These are phyloP conservation scores for Drechslerella dactyloides DNA, from an alignment of 2,329 filamentous ascomycete species.

Conservation along the genomic window DNA sequence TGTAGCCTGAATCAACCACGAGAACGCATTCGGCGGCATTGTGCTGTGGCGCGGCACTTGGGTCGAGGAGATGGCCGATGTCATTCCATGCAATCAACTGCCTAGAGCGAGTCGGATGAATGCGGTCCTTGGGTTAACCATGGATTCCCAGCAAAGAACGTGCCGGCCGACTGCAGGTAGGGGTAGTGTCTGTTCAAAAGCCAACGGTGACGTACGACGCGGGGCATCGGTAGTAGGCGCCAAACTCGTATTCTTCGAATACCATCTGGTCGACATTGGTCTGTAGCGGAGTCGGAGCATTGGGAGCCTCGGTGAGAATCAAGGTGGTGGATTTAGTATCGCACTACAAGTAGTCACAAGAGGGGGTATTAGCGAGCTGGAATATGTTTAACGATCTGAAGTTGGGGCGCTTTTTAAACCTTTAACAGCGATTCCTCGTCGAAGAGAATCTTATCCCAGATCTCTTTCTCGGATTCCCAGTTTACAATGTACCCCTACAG, in stretches of 20 bases:
- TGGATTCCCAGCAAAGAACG: neutral
- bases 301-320: slow-evolving; percentile 83
- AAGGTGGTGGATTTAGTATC: slow-evolving; percentile 83
- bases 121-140: slow-evolving; percentile 2
- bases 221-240: slow-evolving; percentile 78
- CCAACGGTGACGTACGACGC: slow-evolving; percentile 63
- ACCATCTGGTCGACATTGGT: slow-evolving; percentile 93
- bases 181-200: neutral
- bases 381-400: no score
- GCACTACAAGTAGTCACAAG: slow-evolving; percentile 60
- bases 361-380: neutral
- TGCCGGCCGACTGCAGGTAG: neutral
- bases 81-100: slow-evolving; percentile 81
- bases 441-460: slow-evolving; percentile 91
- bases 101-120: neutral
- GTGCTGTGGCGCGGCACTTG: slow-evolving; percentile 59
- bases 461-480: slow-evolving; percentile 93
- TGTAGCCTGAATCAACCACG: slow-evolving; percentile 89
- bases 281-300: slow-evolving; percentile 79
- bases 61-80: slow-evolving; percentile 69
- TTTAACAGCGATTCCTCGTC: slow-evolving; percentile 69
- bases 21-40: slow-evolving; percentile 79
- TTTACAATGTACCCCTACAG: slow-evolving; percentile 81
- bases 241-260: slow-evolving; percentile 96
- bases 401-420: slow-evolving; percentile 11